Evolutionary conservation across 78 protist genomes (phyloP), one percentile per base, ranked within the genome.

Genomic region (Goniomonas avonlea): DNA sequence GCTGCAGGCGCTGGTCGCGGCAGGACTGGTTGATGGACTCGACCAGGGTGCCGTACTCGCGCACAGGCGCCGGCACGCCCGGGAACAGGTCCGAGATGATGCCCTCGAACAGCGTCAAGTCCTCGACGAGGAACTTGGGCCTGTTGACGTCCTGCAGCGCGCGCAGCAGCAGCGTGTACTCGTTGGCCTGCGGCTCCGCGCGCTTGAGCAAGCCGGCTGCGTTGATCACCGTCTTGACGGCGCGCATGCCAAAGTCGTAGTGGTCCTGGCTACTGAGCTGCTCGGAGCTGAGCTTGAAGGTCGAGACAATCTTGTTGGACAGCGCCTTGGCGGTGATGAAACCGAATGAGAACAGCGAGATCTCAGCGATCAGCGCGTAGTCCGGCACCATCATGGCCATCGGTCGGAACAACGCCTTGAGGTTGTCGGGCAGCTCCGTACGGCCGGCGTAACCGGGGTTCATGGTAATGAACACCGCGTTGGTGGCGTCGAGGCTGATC

Each of bases 171-270:
- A 85, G 50, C 13, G 55, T 58, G 23, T 15, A 78, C 40, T 86
- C 90, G 25, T 20, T 41, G 61, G 39, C 45, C 8, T 25, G 13
- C 7, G 94, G 89, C 47, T 60, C 5, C n/a, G n/a, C 69, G 0
- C 86, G 70, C 82, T 90, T 93, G 77, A 87, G 86, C 37, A 76
- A 50, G 29, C 96, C 96, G 11, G 96, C 93, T 3, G 89, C 86
- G 15, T 47, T 32, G 69, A 92, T 85, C 39, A 92, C 96, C 2
- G 96, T 79, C 59, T 89, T 89, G 53, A 92, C 93, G 25, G 96
- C 96, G 2, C 96, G 80, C 93, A 89, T 92, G 31, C 94, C 96
- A n/a, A 86, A 89, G 73, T 89, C 93, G 75, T 90, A 90, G 79
- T 90, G 93, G 41, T 63, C 80, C 58, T 90, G 93, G 35, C 85